These are phyloP conservation scores for Yamadazyma philogaea DNA, from an alignment of 805 yeast genomes.

Conservation along the genomic window DNA sequence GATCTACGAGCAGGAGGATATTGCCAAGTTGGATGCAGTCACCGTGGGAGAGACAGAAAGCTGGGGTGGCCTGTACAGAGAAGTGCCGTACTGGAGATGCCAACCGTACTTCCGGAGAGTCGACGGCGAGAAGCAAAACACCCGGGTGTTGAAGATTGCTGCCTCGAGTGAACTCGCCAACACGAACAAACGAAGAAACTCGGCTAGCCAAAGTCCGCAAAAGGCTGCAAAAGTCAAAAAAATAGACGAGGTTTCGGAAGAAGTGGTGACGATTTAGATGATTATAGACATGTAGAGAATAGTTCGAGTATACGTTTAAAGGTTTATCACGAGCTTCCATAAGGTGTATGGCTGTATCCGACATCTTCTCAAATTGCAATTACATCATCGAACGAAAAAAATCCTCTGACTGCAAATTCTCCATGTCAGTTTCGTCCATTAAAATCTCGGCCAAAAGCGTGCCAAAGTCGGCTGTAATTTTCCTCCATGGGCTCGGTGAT, in stretches of 20 bases:
- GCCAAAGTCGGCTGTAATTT: slow-evolving; percentile 51
- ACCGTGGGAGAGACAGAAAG: slow-evolving; percentile 50
- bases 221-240: neutral
- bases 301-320: no score
- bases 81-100: slow-evolving; percentile 91
- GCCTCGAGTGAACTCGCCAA: slow-evolving; percentile 21
- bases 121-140: slow-evolving; percentile 58
- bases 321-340: no score
- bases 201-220: neutral
- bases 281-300: neutral
- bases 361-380: neutral
- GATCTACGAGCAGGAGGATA: slow-evolving; percentile 51
- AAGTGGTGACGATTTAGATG: neutral
- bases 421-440: slow-evolving; percentile 19
- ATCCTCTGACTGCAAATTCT: neutral
- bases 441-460: slow-evolving; percentile 27
- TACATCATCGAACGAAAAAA: neutral
- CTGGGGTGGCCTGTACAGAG: slow-evolving; percentile 82
- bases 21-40: slow-evolving; percentile 55
- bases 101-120: slow-evolving; percentile 94
- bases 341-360: no score
- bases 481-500: slow-evolving; percentile 92
- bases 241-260: neutral
- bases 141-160: slow-evolving; percentile 37
- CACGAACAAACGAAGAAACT: slow-evolving; percentile 4